Evolutionary conservation across 139 green algal species (phyloP), one percentile per base, ranked within the genome.

Genomic region (Chlamydomonas asymmetrica): DNA sequence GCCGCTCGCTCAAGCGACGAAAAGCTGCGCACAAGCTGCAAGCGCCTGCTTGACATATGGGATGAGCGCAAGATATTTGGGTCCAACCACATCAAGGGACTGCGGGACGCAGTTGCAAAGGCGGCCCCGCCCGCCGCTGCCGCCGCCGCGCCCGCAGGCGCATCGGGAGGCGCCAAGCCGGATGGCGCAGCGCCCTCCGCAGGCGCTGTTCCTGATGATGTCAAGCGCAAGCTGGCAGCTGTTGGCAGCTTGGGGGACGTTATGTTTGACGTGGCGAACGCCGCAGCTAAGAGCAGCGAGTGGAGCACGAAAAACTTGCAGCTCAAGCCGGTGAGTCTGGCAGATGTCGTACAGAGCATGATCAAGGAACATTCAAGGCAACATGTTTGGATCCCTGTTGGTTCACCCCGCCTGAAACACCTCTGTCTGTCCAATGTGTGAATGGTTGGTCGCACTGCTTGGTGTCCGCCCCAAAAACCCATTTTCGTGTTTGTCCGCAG

Each of bases 61-160:
- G 81, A 83, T 50, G 81, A 86, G 76, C 76, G 81, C 37, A 67
- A 73, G 40, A 76, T 86, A 49, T 82, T 77, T 71, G 69, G 76
- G 29, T 68, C 61, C 6, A 40, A 38, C 29, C 69, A 76, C 76
- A 78, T 78, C 35, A 82, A 82, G 63, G 66, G 61, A 0, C 72
- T 82, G 38, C 60, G 61, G 50, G 68, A 70, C 8, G n/a, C n/a
- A n/a, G n/a, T n/a, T n/a, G 57, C 2, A 27, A 54, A 34, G 38
- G 54, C 63, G 52, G n/a, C 40, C 18, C 5, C 35, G 66, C 16
- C 22, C 54, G 32, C n/a, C 39, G 49, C 3, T 37, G 35, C 8
- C 56, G 37, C 23, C 2, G 38, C 63, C 40, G 63, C 63, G 10
- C 39, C 45, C 10, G 54, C 18, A 22, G 20, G 54, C 5, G 48